These are phyloP conservation scores for Flueggea neowawraea DNA, from an alignment of 441 rosid species.

Conservation along the genomic window DNA sequence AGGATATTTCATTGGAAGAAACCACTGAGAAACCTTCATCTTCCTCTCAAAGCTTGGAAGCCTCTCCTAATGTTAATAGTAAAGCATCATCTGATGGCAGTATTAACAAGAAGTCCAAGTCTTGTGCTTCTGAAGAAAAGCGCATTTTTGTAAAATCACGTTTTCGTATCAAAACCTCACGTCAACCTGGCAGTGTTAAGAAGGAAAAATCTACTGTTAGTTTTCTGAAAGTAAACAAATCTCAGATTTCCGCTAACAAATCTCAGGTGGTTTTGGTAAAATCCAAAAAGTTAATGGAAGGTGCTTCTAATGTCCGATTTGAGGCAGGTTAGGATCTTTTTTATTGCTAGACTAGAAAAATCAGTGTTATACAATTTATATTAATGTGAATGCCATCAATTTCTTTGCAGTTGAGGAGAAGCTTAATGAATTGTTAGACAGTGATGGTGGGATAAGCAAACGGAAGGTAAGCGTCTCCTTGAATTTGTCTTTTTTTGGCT, in stretches of 20 bases:
- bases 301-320: slow-evolving; percentile 55
- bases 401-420: slow-evolving; percentile 86
- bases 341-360: slow-evolving; percentile 1
- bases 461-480: slow-evolving; percentile 59
- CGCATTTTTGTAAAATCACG: slow-evolving; percentile 47
- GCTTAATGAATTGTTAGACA: slow-evolving; percentile 94
- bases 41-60: slow-evolving; percentile 22
- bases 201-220: slow-evolving; percentile 49
- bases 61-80: slow-evolving; percentile 21
- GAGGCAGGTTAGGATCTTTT: slow-evolving; percentile 63
- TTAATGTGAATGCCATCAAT: slow-evolving; percentile 13
- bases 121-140: slow-evolving; percentile 40
- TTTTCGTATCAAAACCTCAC: slow-evolving; percentile 58
- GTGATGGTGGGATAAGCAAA: slow-evolving; percentile 92
- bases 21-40: slow-evolving; percentile 24
- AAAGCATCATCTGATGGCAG: slow-evolving; percentile 35
- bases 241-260: slow-evolving; percentile 46
- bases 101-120: slow-evolving; percentile 42
- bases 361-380: background rate
- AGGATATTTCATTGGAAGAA: slow-evolving; percentile 37
- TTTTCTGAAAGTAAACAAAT: slow-evolving; percentile 46
- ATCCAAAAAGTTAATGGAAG: slow-evolving; percentile 56
- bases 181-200: slow-evolving; percentile 40
- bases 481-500: background rate
- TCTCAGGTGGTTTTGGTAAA: slow-evolving; percentile 46